Conservation (phyloP, 2,329 filamentous ascomycete genomes). For the Chrysosporium queenslandicum region DNA sequence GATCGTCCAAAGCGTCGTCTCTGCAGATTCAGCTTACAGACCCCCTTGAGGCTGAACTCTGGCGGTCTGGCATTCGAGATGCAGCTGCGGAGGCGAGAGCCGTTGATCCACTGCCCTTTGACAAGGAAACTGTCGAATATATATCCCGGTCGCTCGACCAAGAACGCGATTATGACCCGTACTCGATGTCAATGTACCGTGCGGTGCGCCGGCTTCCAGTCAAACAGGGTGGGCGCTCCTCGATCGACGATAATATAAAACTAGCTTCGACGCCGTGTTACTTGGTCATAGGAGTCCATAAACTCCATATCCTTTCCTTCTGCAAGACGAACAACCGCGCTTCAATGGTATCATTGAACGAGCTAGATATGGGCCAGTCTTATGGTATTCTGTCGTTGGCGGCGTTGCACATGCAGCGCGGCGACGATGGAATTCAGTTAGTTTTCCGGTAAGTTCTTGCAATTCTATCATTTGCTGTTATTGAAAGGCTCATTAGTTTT, state of each 20-base stretch:
- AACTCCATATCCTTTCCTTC: slow-evolving; percentile 57
- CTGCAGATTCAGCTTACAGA: slow-evolving; percentile 56
- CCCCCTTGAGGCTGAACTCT: slow-evolving; percentile 54
- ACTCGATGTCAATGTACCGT: slow-evolving; percentile 58
- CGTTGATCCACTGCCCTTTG: slow-evolving; percentile 44
- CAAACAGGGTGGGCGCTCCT: slow-evolving; percentile 48
- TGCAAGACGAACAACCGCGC: slow-evolving; percentile 44
- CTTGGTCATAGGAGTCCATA: slow-evolving; percentile 58
- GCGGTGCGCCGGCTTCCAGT: slow-evolving; percentile 54
- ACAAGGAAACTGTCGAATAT: slow-evolving; percentile 52
- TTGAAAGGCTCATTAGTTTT: neutral
- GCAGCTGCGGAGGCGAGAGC: slow-evolving; percentile 49
- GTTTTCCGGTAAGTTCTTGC: slow-evolving; percentile 44
- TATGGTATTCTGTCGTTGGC: slow-evolving; percentile 56
- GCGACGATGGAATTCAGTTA: slow-evolving; percentile 57
- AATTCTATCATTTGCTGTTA: neutral
- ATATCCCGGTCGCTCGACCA: slow-evolving; percentile 53
- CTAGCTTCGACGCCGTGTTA: slow-evolving; percentile 56
- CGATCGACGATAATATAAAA: slow-evolving; percentile 58
- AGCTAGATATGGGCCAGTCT: slow-evolving; percentile 39
- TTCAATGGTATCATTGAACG: slow-evolving; percentile 45
- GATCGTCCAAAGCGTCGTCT: slow-evolving; percentile 47
- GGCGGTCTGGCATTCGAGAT: slow-evolving; percentile 53
- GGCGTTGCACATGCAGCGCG: slow-evolving; percentile 48
- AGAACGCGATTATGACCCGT: slow-evolving; percentile 58